Evolutionary conservation across 2,329 filamentous ascomycete genomes (phyloP), one percentile per base, ranked within the genome.

Genomic region (Zasmidium angulare): DNA sequence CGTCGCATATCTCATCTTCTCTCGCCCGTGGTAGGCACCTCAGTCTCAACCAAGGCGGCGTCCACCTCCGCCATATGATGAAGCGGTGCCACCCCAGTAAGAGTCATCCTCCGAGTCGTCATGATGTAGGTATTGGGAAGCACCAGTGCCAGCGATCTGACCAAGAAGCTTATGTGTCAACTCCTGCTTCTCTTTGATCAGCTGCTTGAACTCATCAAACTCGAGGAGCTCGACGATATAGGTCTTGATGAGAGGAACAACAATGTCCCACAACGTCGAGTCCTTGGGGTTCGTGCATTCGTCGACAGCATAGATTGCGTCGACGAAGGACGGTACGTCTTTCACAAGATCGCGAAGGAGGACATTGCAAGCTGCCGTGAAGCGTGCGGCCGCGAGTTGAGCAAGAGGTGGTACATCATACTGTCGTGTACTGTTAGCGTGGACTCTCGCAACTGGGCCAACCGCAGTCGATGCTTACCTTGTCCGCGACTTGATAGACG

Each of bases 401-500:
- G 50, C 50, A 20, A 77, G 71, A 0, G 69, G 58, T 0, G 68
- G 63, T 1, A 75, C 71, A 17, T 72, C 64, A 59, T 70, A 76
- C 36, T 43, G n/a, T 17, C 4, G 6, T 3, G 59, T 70, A 76
- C 36, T 43, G n/a, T 17, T 17, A 3, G n/a, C 36, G 29, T 36
- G n/a, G n/a, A n/a, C n/a, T 14, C 14, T 36, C 14, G 29, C 14
- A 7, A 36, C 7, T 36, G 7, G 29, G 29, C 7, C 14, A 36
- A 14, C 7, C 29, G 14, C 29, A 14, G 14, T 7, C 7, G 36
- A 43, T 7, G n/a, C 36, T 43, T 7, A 19, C 36, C 55, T 74
- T 74, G 59, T 74, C 70, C 2, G 74, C 75, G 58, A 75, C 71
- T 53, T 69, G 57, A 66, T 76, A 78, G 10, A 78, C 72, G 58